phyloP scores from a whole-genome alignment of 768 basidiomycete genomes.

The Amanita inopinata region DNA sequence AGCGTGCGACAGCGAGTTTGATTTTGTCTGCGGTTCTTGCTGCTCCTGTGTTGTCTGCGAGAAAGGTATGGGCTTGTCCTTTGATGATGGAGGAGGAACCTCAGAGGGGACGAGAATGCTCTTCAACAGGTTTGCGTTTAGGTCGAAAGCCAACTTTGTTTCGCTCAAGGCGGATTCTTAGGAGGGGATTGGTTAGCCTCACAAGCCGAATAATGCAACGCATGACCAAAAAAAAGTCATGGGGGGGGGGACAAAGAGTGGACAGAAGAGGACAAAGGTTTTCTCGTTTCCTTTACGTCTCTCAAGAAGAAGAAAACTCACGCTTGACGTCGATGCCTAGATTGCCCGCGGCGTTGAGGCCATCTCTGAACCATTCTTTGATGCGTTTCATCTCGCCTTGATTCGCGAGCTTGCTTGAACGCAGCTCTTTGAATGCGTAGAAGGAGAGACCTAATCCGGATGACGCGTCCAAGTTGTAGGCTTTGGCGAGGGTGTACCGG shows the following conservation, averaged over 20 bases:
- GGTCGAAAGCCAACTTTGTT: constrained; percentile 36
- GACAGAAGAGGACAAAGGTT: too few relatives aligned
- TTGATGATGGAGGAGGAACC: not conserved
- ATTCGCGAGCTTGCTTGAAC: constrained; percentile 32
- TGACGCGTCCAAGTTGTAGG: constrained; percentile 51
- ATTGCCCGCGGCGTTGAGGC: constrained; percentile 37
- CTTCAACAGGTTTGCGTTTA: constrained; percentile 37
- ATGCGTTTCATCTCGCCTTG: constrained; percentile 61
- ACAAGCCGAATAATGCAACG: too few relatives aligned
- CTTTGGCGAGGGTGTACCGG: constrained; percentile 49
- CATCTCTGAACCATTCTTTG: constrained; percentile 60
- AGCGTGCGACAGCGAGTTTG: too few relatives aligned
- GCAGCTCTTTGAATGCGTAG: constrained; percentile 57
- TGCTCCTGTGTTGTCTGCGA: too few relatives aligned
- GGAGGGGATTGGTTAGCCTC: constrained; percentile 1
- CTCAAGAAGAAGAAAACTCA: constrained; percentile 3
- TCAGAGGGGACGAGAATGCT: too few relatives aligned
- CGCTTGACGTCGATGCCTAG: not conserved
- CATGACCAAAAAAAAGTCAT: too few relatives aligned
- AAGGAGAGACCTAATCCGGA: constrained; percentile 48
- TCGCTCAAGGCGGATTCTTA: constrained; percentile 38
- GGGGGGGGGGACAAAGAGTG: too few relatives aligned
- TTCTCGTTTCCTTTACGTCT: not conserved
- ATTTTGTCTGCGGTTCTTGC: too few relatives aligned
- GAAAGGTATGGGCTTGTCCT: not conserved